Conservation (phyloP, 106 monocot genomes). For the Chionographis japonica region DNA sequence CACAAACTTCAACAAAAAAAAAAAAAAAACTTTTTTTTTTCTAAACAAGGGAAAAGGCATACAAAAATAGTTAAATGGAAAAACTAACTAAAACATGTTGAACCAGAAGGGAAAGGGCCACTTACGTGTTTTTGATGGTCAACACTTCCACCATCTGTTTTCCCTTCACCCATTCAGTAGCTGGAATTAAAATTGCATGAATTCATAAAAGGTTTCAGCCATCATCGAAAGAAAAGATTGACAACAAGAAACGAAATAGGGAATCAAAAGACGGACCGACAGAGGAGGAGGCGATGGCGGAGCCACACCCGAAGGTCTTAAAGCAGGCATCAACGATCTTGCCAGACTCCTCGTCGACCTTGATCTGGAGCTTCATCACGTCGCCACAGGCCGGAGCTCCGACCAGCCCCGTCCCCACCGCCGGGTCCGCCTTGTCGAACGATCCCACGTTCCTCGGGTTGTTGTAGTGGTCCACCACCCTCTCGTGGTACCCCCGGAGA, state of each 20-base stretch:
- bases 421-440: conserved; percentile 79
- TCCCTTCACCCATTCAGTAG: conserved; percentile 38
- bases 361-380: conserved; percentile 92
- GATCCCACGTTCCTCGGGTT: conserved; percentile 84
- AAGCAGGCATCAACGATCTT: conserved; percentile 82
- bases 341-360: conserved; percentile 62
- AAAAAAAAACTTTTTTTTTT: no score
- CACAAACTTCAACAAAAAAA: no score
- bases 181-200: conserved; percentile 10
- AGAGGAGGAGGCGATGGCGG: conserved; percentile 81
- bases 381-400: conserved; percentile 87
- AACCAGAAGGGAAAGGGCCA: background rate
- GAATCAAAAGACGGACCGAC: conserved; percentile 31
- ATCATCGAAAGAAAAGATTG: no score
- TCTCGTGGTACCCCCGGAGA: conserved; percentile 61
- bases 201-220: no score
- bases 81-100: background rate
- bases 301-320: conserved; percentile 92
- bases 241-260: background rate
- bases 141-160: conserved; percentile 34
- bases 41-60: no score
- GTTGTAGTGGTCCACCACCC: conserved; percentile 88
- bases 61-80: background rate
- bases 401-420: conserved; percentile 77
- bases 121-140: conserved; percentile 35